phyloP scores from a whole-genome alignment of 1,284 basidiomycete genomes.

The Sanguinoderma infundibulare region DNA sequence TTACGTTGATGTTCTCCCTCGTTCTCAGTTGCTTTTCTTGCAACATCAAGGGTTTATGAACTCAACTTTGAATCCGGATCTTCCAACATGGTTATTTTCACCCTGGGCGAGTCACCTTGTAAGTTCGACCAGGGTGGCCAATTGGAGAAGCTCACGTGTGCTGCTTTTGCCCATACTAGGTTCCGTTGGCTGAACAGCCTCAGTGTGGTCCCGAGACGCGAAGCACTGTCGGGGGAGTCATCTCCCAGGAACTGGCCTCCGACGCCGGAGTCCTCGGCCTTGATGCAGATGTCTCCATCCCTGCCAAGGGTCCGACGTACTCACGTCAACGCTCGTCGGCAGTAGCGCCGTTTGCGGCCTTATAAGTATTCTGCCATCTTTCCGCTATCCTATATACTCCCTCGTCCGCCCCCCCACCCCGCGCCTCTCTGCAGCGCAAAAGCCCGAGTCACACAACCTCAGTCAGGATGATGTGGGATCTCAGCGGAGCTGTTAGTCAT shows the following conservation, averaged over 20 bases:
- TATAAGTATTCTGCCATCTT: slow-evolving; percentile 22
- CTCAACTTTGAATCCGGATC: no score
- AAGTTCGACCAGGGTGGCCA: neutral
- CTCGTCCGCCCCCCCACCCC: slow-evolving; percentile 7
- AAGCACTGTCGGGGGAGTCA: slow-evolving; percentile 16
- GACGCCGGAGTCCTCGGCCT: slow-evolving; percentile 16
- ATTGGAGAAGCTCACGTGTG: slow-evolving; percentile 1
- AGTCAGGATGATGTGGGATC: slow-evolving; percentile 29
- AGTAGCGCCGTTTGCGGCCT: slow-evolving; percentile 15
- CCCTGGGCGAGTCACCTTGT: neutral
- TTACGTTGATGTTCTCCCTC: no score
- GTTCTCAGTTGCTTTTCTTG: no score
- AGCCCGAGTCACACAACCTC: neutral
- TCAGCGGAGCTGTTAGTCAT: slow-evolving; percentile 18
- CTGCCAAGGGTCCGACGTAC: slow-evolving; percentile 18
- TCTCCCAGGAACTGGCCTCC: slow-evolving; percentile 3
- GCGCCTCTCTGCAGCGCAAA: slow-evolving; percentile 3
- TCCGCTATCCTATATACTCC: slow-evolving; percentile 17
- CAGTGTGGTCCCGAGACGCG: slow-evolving; percentile 9
- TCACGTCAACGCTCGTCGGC: neutral
- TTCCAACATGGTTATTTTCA: neutral
- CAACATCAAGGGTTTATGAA: no score
- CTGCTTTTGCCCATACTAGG: slow-evolving; percentile 10
- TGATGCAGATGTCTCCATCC: slow-evolving; percentile 7
- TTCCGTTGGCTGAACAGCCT: slow-evolving; percentile 19